Conservation (phyloP, 805 yeast species). For the Candida saitoana region DNA sequence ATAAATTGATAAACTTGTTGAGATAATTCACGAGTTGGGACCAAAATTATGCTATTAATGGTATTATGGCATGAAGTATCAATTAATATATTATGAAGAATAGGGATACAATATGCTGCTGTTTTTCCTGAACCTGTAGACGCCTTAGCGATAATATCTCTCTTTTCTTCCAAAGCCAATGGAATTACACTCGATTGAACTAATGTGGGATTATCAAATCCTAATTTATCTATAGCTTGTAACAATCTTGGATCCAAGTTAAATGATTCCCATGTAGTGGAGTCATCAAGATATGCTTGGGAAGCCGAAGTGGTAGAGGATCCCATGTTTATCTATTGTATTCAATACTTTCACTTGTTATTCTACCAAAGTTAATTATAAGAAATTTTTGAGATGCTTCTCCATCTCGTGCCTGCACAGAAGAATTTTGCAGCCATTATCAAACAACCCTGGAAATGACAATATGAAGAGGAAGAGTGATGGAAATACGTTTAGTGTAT, state of each 20-base stretch:
- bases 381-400: slow-evolving; percentile 1
- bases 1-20: slow-evolving; percentile 76
- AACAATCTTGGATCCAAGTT: slow-evolving; percentile 76
- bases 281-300: slow-evolving; percentile 67
- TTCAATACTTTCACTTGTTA: not conserved
- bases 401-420: not conserved
- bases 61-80: slow-evolving; percentile 25
- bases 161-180: slow-evolving; percentile 80
- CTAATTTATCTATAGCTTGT: slow-evolving; percentile 79
- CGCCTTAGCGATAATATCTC: slow-evolving; percentile 91
- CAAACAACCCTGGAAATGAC: no score
- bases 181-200: slow-evolving; percentile 92
- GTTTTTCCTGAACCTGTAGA: slow-evolving; percentile 97
- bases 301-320: slow-evolving; percentile 44
- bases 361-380: not conserved
- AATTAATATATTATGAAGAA: slow-evolving; percentile 68
- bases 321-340: slow-evolving; percentile 1
- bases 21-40: slow-evolving; percentile 90
- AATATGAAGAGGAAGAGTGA: no score
- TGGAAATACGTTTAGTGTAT: no score
- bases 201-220: slow-evolving; percentile 82
- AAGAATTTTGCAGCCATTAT: not conserved
- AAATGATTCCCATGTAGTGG: slow-evolving; percentile 67
- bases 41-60: slow-evolving; percentile 66
- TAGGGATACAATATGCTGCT: slow-evolving; percentile 84